Evolutionary conservation across 2,329 filamentous ascomycete genomes (phyloP), one percentile per base, ranked within the genome.

Genomic region (Didymella segeticola): DNA sequence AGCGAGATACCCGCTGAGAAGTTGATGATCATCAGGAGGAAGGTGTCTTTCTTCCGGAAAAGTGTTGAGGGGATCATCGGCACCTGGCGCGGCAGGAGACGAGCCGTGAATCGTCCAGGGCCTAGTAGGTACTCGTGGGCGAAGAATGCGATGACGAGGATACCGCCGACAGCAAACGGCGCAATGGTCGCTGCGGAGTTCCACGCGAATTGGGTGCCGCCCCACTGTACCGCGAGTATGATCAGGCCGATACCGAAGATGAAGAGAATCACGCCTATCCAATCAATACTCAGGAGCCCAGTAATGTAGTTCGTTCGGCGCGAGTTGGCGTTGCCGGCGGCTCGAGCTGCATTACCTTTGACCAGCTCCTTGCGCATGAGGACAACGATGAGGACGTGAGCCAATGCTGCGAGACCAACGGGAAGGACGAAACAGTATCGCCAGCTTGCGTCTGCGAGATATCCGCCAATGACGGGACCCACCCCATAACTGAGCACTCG

Each of bases 1-100:
- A 79, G 70, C 0, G 74, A 79, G 61, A 84, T 81, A 4, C 87
- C 87, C 0, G 82, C 82, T 3, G 81, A 78, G 62, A 87, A 84
- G 58, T 86, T 86, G 58, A 87, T 79, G 52, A 82, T 81, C 56
- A 85, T 82, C n/a, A 89, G 70, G n/a, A 89, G 75, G 0, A 79
- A 76, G 1, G 85, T 82, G 58, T 90, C 86, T 27, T 81, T 79
- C 48, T 82, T 79, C 3, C 74, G 71, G 38, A 89, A 77, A 17
- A 89, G 72, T 7, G 78, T 72, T 69, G 85, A 87, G 0, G 86
- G 86, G 12, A 90, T 78, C 86, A 89, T 89, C 8, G 86, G 77
- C 34, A 79, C 77, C 61, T 88, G 84, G 39, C 70, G 74, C 2
- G 83, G 81, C 26, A 85, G 80, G n/a, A 75, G 66, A 3, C 77